phyloP scores from a whole-genome alignment of 352 stramenopile genomes.

The Aphanomyces invadans region DNA sequence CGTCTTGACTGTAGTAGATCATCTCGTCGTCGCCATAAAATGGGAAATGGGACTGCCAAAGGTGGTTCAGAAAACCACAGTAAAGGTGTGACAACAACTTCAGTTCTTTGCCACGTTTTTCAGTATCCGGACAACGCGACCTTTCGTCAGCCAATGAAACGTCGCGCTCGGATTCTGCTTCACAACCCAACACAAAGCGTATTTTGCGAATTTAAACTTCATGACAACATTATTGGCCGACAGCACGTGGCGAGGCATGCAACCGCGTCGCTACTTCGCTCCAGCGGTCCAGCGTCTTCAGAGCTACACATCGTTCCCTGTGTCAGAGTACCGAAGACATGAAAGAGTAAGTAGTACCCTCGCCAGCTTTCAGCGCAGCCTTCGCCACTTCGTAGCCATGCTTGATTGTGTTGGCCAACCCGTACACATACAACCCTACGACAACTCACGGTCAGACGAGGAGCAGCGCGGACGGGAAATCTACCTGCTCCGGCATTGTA shows the following conservation, averaged over 20 bases:
- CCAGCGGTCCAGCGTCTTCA: slow-evolving; percentile 15
- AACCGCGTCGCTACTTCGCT: slow-evolving; percentile 9
- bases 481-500: slow-evolving; percentile 94
- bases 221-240: slow-evolving; percentile 1
- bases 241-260: slow-evolving; percentile 8
- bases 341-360: slow-evolving; percentile 23
- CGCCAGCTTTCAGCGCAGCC: slow-evolving; percentile 56
- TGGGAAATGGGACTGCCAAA: not conserved
- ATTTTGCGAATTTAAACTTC: too few relatives aligned
- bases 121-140: not conserved
- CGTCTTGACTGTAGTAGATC: slow-evolving; percentile 75
- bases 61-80: too few relatives aligned
- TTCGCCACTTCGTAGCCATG: slow-evolving; percentile 78
- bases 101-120: too few relatives aligned
- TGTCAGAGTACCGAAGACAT: not conserved
- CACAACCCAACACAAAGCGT: too few relatives aligned
- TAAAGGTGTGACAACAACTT: too few relatives aligned
- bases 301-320: not conserved
- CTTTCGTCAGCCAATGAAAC: not conserved
- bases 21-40: slow-evolving; percentile 30
- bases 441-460: not conserved
- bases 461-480: not conserved
- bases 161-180: too few relatives aligned
- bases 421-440: slow-evolving; percentile 92
- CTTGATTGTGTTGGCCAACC: slow-evolving; percentile 81